These are phyloP conservation scores for Aspergillus brunneoviolaceus DNA, from an alignment of 2,329 filamentous ascomycete species.

Conservation along the genomic window DNA sequence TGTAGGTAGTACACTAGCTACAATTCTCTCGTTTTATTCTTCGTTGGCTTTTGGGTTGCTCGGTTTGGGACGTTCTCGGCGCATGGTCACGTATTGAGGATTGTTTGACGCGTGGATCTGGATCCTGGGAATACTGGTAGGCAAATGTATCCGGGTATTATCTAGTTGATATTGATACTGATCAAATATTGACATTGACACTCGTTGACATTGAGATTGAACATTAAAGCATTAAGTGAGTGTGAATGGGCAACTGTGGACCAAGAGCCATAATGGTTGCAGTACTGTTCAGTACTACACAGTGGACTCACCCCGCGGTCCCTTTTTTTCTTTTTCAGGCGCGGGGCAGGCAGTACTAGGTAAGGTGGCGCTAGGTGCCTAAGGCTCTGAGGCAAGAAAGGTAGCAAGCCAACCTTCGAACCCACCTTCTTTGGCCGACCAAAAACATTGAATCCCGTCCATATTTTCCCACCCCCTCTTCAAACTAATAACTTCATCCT, in stretches of 20 bases:
- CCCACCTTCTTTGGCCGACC: constrained; percentile 21
- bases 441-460: constrained; percentile 21
- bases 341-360: neutral
- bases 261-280: too few relatives aligned
- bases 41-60: constrained; percentile 11
- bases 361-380: constrained; percentile 22
- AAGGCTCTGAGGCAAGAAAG: constrained; percentile 16
- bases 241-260: neutral
- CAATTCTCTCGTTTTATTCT: constrained; percentile 3
- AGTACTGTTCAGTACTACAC: neutral
- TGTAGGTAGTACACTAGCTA: neutral
- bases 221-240: neutral
- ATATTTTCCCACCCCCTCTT: constrained; percentile 23
- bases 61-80: constrained; percentile 13
- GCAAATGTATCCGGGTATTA: constrained; percentile 17
- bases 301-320: neutral
- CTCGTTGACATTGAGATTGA: too few relatives aligned
- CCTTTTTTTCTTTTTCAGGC: neutral
- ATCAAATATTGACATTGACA: neutral
- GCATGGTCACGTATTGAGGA: constrained; percentile 4
- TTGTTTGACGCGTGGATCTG: constrained; percentile 7
- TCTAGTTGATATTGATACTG: neutral
- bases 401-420: constrained; percentile 4
- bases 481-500: constrained; percentile 10
- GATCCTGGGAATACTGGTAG: constrained; percentile 4